Evolutionary conservation across 2,329 filamentous ascomycete genomes (phyloP).

Genomic region (Cercospora janseana): DNA sequence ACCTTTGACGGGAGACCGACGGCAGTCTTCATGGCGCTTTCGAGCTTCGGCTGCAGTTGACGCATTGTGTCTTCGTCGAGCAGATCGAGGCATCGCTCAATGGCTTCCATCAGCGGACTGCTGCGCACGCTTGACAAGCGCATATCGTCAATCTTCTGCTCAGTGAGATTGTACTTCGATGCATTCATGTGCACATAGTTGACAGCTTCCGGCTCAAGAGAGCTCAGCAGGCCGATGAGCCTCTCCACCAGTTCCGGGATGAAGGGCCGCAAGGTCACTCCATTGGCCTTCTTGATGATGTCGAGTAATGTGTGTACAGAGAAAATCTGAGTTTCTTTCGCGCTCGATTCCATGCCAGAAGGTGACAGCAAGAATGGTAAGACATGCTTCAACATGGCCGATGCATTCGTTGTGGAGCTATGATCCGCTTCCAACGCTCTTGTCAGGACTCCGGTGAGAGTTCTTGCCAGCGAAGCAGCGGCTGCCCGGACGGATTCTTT

Average conservation of each 20-base stretch:
- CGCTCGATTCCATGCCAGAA: constrained; percentile 83
- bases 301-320: constrained; percentile 77
- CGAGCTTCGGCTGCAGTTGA: constrained; percentile 67
- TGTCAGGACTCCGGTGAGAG: constrained; percentile 79
- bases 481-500: constrained; percentile 83
- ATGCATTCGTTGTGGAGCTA: constrained; percentile 63
- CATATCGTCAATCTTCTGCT: constrained; percentile 86
- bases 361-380: constrained; percentile 87
- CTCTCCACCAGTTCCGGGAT: constrained; percentile 78
- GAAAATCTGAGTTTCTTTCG: constrained; percentile 82
- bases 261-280: constrained; percentile 74
- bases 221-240: constrained; percentile 77
- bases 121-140: constrained; percentile 76
- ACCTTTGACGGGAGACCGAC: constrained; percentile 93
- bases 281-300: constrained; percentile 80
- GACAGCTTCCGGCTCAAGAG: constrained; percentile 81
- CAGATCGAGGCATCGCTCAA: constrained; percentile 82
- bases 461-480: constrained; percentile 77
- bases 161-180: constrained; percentile 76
- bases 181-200: constrained; percentile 93
- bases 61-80: constrained; percentile 77
- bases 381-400: constrained; percentile 78
- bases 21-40: constrained; percentile 76
- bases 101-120: constrained; percentile 88
- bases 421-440: constrained; percentile 79